A percentile compares a stretch with the other conserved stretches of the same genome.
Conservation (phyloP, 2,329 filamentous ascomycete species). For the Xylaria multiplex region DNA sequence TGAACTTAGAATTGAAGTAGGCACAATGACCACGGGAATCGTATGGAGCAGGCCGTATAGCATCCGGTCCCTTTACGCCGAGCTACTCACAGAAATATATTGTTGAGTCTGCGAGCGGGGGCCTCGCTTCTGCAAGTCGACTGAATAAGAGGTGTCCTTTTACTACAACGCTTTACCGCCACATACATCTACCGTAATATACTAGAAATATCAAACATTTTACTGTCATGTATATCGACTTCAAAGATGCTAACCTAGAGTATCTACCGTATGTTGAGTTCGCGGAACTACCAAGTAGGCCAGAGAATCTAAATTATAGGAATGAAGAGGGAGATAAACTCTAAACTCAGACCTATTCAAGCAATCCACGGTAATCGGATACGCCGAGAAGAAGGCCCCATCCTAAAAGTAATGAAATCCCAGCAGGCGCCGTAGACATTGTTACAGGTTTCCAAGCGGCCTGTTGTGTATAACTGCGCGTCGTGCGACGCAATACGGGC, state of each 20-base stretch:
- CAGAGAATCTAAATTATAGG: too few species aligned
- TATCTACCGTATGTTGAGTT: not conserved
- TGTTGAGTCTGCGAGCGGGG: not conserved
- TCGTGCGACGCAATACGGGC: not conserved
- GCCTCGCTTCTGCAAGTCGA: not conserved
- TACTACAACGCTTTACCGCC: not conserved
- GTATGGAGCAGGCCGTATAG: not conserved
- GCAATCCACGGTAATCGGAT: too few species aligned
- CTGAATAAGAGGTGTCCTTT: not conserved
- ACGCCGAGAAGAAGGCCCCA: too few species aligned
- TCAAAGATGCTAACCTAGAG: not conserved
- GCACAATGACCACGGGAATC: not conserved
- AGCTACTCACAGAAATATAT: not conserved
- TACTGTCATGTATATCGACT: not conserved
- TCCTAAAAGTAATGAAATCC: too few species aligned
- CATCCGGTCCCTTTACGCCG: not conserved
- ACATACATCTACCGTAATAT: not conserved
- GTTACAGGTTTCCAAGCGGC: too few species aligned
- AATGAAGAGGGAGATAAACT: too few species aligned
- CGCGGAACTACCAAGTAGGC: too few species aligned
- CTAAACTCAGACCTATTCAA: too few species aligned
- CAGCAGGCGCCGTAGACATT: too few species aligned
- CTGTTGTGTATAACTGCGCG: too few species aligned
- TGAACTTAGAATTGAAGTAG: slow-evolving; percentile 35
- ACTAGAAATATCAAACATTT: not conserved